Percentiles rank a stretch among this genome's conserved stretches.
phyloP scores from a whole-genome alignment of 177 flowering plant genomes.

The Telopea speciosissima region DNA sequence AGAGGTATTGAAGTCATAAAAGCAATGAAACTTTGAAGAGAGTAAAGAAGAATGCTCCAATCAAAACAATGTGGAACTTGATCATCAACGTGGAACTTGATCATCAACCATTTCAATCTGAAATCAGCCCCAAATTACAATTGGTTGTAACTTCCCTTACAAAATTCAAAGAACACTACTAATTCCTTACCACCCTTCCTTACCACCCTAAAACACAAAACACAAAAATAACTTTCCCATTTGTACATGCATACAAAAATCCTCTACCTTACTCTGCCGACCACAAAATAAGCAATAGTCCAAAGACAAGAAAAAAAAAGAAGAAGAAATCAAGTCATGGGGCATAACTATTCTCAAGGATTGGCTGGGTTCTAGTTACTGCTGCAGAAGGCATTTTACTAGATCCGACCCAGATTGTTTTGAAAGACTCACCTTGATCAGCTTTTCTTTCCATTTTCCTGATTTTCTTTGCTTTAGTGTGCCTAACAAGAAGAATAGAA shows the following conservation, averaged over 20 bases:
- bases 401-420: slow-evolving; percentile 40
- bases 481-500: slow-evolving; percentile 12
- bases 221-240: not conserved
- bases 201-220: not conserved
- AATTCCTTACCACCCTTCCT: too few relatives aligned
- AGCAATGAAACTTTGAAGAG: not conserved
- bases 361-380: slow-evolving; percentile 53
- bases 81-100: not conserved
- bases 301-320: not conserved
- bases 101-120: not conserved
- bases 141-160: not conserved
- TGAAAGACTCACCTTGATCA: slow-evolving; percentile 42
- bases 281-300: not conserved
- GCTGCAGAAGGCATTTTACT: slow-evolving; percentile 63
- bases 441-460: slow-evolving; percentile 44
- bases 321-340: slow-evolving; percentile 10
- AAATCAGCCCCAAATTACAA: not conserved
- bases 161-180: not conserved
- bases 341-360: slow-evolving; percentile 35
- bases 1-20: too few relatives aligned
- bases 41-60: not conserved
- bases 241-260: not conserved
- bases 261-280: not conserved
- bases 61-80: not conserved
- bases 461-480: slow-evolving; percentile 24